phyloP scores from a whole-genome alignment of 345 rosid species.

The Gossypium mustelinum region DNA sequence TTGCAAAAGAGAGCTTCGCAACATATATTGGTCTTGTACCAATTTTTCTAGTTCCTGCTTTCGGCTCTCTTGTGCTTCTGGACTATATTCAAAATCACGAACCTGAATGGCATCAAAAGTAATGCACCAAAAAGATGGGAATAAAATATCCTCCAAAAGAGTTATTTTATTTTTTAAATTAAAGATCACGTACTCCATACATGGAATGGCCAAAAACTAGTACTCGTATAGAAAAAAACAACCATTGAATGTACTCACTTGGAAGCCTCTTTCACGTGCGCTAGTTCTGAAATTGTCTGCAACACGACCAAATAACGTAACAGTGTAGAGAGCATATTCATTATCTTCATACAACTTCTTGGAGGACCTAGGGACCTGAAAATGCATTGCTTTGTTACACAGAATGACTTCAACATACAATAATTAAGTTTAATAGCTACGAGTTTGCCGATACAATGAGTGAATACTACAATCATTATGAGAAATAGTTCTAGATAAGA shows the following conservation, averaged over 20 bases:
- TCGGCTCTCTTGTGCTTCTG: conserved; percentile 78
- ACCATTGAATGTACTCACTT: conserved; percentile 50
- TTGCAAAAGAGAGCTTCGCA: conserved; percentile 88
- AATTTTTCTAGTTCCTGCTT: conserved; percentile 80
- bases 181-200: neutral
- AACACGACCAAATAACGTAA: conserved; percentile 76
- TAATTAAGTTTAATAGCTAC: neutral
- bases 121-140: neutral
- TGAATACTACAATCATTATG: neutral
- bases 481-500: neutral
- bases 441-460: neutral
- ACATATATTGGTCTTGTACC: conserved; percentile 69
- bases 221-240: conserved; percentile 2
- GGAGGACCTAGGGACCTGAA: conserved; percentile 98
- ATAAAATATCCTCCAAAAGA: conserved; percentile 1
- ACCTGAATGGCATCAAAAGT: conserved; percentile 42
- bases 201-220: neutral
- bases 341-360: conserved; percentile 90
- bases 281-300: conserved; percentile 81
- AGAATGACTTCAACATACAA: neutral
- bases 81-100: conserved; percentile 87
- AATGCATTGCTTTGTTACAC: conserved; percentile 6
- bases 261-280: conserved; percentile 87
- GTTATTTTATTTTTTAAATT: neutral
- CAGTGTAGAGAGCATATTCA: conserved; percentile 95